A percentile compares a stretch with the other conserved stretches of the same genome.
These are phyloP conservation scores for Sesbania bispinosa DNA, from an alignment of 306 rosid genomes.

Conservation along the genomic window DNA sequence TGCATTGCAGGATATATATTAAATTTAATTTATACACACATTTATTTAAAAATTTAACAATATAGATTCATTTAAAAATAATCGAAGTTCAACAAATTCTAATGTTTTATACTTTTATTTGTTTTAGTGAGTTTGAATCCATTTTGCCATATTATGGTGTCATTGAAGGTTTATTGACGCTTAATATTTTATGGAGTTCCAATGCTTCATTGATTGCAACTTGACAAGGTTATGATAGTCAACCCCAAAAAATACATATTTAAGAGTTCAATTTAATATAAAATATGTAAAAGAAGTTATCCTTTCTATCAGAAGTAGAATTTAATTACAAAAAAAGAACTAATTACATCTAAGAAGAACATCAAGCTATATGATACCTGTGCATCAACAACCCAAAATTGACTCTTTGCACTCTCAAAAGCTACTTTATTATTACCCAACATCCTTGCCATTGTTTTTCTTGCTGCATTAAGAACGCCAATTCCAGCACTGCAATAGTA, in stretches of 20 bases:
- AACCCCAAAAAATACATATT: not conserved
- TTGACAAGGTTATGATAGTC: not conserved
- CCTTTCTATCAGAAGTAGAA: not conserved
- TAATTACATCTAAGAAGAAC: conserved; percentile 2
- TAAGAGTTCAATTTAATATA: not conserved
- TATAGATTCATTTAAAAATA: not conserved
- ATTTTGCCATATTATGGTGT: not conserved
- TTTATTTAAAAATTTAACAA: not conserved
- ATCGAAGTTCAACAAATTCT: not conserved
- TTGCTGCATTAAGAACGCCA: conserved; percentile 86
- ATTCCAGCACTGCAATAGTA: conserved; percentile 88
- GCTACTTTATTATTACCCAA: conserved; percentile 88
- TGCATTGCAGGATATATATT: not conserved
- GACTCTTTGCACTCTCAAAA: conserved; percentile 80
- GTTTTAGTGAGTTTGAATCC: not conserved
- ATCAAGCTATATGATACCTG: conserved; percentile 41
- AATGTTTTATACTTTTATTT: not conserved
- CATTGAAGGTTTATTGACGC: not conserved
- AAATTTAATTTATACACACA: not conserved
- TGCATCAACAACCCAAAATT: conserved; percentile 99
- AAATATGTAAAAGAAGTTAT: not conserved
- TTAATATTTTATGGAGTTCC: not conserved
- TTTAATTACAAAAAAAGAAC: not conserved
- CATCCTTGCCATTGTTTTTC: conserved; percentile 99
- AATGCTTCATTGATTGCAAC: not conserved